Conservation (phyloP, 352 stramenopile species). For the Phytophthora rubi region DNA sequence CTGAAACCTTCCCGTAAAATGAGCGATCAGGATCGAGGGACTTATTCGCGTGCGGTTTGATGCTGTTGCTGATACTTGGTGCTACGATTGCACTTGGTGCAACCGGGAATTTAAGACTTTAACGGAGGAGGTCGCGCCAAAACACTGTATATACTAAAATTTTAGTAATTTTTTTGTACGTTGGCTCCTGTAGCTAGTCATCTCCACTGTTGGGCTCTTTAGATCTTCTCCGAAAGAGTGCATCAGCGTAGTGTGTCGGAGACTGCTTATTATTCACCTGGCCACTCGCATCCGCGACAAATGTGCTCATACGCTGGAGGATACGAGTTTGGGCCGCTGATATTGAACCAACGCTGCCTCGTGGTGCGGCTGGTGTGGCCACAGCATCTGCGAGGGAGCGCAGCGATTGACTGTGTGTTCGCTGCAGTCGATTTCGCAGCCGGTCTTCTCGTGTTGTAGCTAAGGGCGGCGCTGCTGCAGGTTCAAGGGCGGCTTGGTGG, state of each 20-base stretch:
- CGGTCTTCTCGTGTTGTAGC: neutral
- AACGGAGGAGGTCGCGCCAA: too few species aligned
- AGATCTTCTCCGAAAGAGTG: neutral
- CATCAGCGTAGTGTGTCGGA: neutral
- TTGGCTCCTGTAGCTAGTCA: neutral
- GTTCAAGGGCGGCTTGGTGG: neutral
- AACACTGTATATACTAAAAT: too few species aligned
- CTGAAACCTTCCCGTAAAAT: neutral
- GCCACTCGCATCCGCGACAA: neutral
- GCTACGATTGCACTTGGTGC: too few species aligned
- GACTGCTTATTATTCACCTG: neutral
- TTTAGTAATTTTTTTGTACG: too few species aligned
- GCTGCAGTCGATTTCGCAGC: neutral
- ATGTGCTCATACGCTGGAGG: neutral
- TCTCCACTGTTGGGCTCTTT: neutral
- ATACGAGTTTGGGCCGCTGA: neutral
- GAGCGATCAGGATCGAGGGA: neutral
- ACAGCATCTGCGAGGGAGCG: neutral
- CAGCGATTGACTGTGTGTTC: constrained; percentile 2
- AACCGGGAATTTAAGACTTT: too few species aligned
- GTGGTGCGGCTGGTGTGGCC: neutral
- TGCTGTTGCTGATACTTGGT: neutral
- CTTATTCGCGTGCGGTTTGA: neutral
- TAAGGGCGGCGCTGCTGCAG: neutral
- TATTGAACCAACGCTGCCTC: neutral